These are phyloP conservation scores for Ophiocordyceps sinensis DNA, from an alignment of 2,329 filamentous ascomycete genomes.

Conservation along the genomic window DNA sequence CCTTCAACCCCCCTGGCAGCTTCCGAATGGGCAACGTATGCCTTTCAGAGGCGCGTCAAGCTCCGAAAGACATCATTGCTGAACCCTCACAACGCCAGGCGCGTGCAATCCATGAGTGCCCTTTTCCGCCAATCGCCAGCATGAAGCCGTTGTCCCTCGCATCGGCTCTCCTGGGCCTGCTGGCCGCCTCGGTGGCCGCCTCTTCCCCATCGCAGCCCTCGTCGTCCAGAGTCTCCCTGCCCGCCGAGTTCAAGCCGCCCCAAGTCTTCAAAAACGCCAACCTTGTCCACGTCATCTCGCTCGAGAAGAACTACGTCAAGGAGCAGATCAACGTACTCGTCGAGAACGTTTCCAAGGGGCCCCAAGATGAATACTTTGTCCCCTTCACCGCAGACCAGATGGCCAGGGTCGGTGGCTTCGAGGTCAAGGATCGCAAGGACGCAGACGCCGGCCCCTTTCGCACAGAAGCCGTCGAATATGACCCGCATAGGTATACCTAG, in stretches of 20 bases:
- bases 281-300: conserved; percentile 73
- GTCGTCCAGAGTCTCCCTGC: conserved; percentile 44
- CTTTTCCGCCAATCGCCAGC: conserved; percentile 11
- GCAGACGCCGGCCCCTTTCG: conserved; percentile 50
- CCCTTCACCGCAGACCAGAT: conserved; percentile 70
- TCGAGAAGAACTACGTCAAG: conserved; percentile 84
- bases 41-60: neutral
- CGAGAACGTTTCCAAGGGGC: conserved; percentile 66
- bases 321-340: conserved; percentile 91
- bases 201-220: conserved; percentile 21
- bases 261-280: conserved; percentile 92
- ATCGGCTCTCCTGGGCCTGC: conserved; percentile 44
- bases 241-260: conserved; percentile 63
- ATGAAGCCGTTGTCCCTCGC: conserved; percentile 33
- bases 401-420: conserved; percentile 65
- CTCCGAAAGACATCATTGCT: neutral
- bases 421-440: conserved; percentile 88
- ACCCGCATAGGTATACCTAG: conserved; percentile 37
- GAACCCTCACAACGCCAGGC: conserved; percentile 5
- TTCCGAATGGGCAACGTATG: conserved; percentile 1
- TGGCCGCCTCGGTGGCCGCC: conserved; percentile 30
- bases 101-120: conserved; percentile 19
- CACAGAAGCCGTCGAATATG: conserved; percentile 52
- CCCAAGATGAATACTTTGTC: conserved; percentile 83
- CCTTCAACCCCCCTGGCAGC: conserved; percentile 8